Base-by-base conservation (phyloP, 495 filamentous ascomycete genomes). In the Hypoxylon fragiforme region DNA sequence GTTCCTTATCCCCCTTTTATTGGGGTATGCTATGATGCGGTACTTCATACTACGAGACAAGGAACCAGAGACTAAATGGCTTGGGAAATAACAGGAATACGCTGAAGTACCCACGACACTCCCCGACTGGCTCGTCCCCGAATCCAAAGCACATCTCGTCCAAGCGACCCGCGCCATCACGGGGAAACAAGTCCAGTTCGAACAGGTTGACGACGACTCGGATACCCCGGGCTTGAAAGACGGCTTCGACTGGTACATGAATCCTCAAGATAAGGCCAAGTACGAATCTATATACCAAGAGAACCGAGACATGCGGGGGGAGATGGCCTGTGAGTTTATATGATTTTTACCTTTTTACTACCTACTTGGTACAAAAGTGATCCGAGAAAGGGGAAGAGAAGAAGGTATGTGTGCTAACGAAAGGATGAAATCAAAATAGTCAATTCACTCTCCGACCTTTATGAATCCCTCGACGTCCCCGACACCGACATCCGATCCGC, bases 191-290 rank as follows among this genome's bases (percentile, higher is more conserved):
- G 80, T 85, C 26, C 81, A 86, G 54, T 96, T 97, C 71, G 91
- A 96, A 71, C 81, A 83, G 50, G 80, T 90, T 55, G 76, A 84
- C 37, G 79, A 85, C 50, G 88, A 92, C 54, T 86, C 90, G 55
- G 90, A 92, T 65, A 82, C 81, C 15, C 82, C 83, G 3, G 90
- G 94, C 4, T 73, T 98, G 45, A 95, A 94, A 67, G 89, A 96
- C 72, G 91, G 92, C 1, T 98, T 98, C 71, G 94, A 98, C 70
- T 98, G 94, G 94, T 98, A 98, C 73, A 97, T 98, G 91, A 88
- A 82, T 53, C 94, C 94, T 1, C 71, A 77, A 32, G 91, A 97
- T 68, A 92, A 90, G 72, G 64, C 83, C 45, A 96, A 95, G 73
- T 98, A 98, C 71, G 89, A 96, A 68, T 88, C 91, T 39, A 97